phyloP scores from a whole-genome alignment of 768 basidiomycete species.

The Grammothele lineata region DNA sequence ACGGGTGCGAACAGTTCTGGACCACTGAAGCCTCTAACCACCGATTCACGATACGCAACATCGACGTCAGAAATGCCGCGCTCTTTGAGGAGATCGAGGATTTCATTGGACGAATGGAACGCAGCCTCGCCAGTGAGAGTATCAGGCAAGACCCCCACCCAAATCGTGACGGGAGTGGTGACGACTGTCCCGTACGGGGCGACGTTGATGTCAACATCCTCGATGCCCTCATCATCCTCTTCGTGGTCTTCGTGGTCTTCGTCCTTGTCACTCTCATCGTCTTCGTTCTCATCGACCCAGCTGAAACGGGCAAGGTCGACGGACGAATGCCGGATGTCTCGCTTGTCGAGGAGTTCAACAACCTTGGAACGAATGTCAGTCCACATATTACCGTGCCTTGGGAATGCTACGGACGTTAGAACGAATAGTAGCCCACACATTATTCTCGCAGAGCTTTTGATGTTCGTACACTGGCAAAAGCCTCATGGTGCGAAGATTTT shows the following conservation, averaged over 20 bases:
- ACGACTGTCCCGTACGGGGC: conserved; percentile 17
- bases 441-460: conserved; percentile 16
- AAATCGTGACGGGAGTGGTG: conserved; percentile 12
- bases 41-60: conserved; percentile 7
- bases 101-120: background rate
- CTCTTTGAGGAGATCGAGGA: conserved; percentile 2
- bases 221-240: no score
- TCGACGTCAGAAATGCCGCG: conserved; percentile 7
- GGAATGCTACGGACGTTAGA: conserved; percentile 9
- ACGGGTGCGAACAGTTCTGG: background rate
- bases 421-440: no score
- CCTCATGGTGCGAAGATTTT: conserved; percentile 14
- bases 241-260: no score
- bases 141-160: background rate
- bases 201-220: conserved; percentile 21
- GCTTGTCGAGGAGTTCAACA: conserved; percentile 11
- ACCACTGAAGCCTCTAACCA: background rate
- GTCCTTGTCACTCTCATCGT: conserved; percentile 3
- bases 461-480: conserved; percentile 19
- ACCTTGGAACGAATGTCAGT: conserved; percentile 13
- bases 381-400: conserved; percentile 14
- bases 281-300: conserved; percentile 9
- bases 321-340: conserved; percentile 6
- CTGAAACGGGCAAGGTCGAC: conserved; percentile 18
- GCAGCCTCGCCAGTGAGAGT: background rate